A percentile compares a stretch with the other conserved stretches of the same genome.
phyloP scores from a whole-genome alignment of 2,329 filamentous ascomycete species.

The Chaetomiaceae sp. region DNA sequence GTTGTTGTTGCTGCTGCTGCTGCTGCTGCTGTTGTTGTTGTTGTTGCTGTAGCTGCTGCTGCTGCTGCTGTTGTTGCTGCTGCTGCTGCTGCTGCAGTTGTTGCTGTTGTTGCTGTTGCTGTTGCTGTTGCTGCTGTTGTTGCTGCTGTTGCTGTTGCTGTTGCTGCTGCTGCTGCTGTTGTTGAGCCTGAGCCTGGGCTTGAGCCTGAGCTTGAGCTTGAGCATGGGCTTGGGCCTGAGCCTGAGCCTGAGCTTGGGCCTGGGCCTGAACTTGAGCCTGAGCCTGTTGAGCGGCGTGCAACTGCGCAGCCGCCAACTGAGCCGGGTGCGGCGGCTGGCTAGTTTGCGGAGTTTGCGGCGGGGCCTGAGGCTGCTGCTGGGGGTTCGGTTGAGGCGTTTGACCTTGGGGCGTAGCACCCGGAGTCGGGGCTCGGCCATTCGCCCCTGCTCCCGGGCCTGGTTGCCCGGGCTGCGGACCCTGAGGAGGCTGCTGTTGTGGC shows the following conservation, averaged over 20 bases:
- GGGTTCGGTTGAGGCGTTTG: constrained; percentile 35
- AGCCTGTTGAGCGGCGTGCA: constrained; percentile 36
- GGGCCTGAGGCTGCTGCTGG: constrained; percentile 35
- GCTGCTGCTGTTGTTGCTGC: constrained; percentile 33
- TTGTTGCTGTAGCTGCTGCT: constrained; percentile 28
- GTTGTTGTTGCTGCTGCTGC: constrained; percentile 33
- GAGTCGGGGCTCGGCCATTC: constrained; percentile 34
- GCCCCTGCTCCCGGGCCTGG: constrained; percentile 10
- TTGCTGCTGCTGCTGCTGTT: constrained; percentile 20
- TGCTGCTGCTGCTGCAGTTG: too few relatives aligned
- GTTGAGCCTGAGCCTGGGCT: constrained; percentile 28
- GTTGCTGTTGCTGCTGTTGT: constrained; percentile 24
- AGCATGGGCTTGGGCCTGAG: constrained; percentile 33
- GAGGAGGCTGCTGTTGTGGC: constrained; percentile 30
- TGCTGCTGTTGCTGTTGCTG: constrained; percentile 32
- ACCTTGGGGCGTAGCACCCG: constrained; percentile 29
- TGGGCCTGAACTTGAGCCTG: constrained; percentile 30
- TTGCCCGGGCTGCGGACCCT: constrained; percentile 33
- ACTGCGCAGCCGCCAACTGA: constrained; percentile 35
- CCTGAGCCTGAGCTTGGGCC: background rate
- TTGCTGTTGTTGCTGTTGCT: constrained; percentile 34
- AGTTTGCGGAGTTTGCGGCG: constrained; percentile 37
- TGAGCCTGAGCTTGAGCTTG: constrained; percentile 15
- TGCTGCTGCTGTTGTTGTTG: too few relatives aligned
- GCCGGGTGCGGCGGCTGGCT: constrained; percentile 38